Evolutionary conservation across 2,329 filamentous ascomycete genomes (phyloP).

Genomic region (Cercospora sp.): DNA sequence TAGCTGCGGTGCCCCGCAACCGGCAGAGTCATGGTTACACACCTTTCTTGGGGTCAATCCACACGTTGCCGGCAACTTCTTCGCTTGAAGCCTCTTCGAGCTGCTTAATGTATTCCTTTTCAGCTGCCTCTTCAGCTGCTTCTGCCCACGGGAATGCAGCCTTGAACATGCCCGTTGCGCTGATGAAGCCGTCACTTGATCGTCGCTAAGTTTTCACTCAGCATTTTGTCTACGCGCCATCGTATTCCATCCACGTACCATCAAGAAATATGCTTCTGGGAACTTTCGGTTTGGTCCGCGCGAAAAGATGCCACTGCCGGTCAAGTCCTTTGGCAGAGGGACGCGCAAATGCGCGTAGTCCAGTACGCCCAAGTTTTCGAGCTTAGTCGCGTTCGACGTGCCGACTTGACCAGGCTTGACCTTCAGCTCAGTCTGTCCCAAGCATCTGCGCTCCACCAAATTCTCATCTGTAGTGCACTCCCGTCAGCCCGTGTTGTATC

Average conservation of each 20-base stretch:
- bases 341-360: constrained; percentile 96
- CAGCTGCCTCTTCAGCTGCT: constrained; percentile 68
- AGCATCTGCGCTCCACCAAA: constrained; percentile 77
- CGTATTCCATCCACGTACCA: constrained; percentile 50
- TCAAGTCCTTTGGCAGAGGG: constrained; percentile 85
- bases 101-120: constrained; percentile 82
- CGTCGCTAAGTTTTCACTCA: constrained; percentile 58
- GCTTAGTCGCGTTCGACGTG: constrained; percentile 69
- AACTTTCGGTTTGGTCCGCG: constrained; percentile 60
- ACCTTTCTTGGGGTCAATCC: constrained; percentile 81
- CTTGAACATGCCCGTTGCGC: constrained; percentile 90
- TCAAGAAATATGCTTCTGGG: constrained; percentile 93
- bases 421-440: constrained; percentile 88
- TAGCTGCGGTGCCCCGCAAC: neutral
- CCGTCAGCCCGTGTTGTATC: constrained; percentile 20
- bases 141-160: constrained; percentile 75
- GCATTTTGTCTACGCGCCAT: constrained; percentile 12
- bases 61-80: constrained; percentile 94
- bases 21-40: constrained; percentile 9
- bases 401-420: constrained; percentile 76
- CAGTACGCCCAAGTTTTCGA: constrained; percentile 75
- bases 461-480: constrained; percentile 45
- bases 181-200: constrained; percentile 80
- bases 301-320: constrained; percentile 86
- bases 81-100: constrained; percentile 79